Conservation (phyloP, 306 rosid genomes). For the Oxytropis ochrocephala region DNA sequence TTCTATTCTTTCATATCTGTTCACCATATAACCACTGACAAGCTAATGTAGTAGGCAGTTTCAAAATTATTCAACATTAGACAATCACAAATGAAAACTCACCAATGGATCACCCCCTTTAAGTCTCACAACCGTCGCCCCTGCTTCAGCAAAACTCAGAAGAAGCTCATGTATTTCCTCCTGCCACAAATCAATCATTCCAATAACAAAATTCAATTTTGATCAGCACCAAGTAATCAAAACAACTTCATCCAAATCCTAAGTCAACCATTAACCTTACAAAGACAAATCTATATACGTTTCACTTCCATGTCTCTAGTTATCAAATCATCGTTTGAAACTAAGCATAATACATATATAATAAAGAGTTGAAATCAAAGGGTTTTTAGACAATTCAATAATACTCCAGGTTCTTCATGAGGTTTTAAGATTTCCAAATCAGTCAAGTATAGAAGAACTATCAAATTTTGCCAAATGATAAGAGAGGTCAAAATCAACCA, state of each 20-base stretch:
- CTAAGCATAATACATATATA: too few species aligned
- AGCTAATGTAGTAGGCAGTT: not conserved
- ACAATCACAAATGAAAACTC: conserved; percentile 26
- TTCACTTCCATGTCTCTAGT: too few species aligned
- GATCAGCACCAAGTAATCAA: not conserved
- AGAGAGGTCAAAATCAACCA: too few species aligned
- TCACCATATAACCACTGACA: not conserved
- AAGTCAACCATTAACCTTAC: too few species aligned
- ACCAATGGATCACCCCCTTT: conserved; percentile 99
- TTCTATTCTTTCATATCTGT: not conserved
- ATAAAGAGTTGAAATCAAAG: too few species aligned
- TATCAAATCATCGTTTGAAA: too few species aligned
- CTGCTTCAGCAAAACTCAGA: conserved; percentile 93
- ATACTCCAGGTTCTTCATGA: too few species aligned
- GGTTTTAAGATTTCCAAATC: too few species aligned
- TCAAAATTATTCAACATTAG: not conserved
- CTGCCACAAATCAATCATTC: conserved; percentile 31
- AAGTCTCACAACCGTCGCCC: conserved; percentile 88
- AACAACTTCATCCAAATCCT: not conserved
- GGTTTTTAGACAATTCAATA: too few species aligned
- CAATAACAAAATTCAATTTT: not conserved
- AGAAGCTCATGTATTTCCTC: conserved; percentile 96
- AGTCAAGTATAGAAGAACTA: too few species aligned
- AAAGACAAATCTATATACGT: too few species aligned
- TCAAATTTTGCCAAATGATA: too few species aligned